These are phyloP conservation scores for Carpinus viminea DNA, from an alignment of 306 rosid genomes.

Conservation along the genomic window DNA sequence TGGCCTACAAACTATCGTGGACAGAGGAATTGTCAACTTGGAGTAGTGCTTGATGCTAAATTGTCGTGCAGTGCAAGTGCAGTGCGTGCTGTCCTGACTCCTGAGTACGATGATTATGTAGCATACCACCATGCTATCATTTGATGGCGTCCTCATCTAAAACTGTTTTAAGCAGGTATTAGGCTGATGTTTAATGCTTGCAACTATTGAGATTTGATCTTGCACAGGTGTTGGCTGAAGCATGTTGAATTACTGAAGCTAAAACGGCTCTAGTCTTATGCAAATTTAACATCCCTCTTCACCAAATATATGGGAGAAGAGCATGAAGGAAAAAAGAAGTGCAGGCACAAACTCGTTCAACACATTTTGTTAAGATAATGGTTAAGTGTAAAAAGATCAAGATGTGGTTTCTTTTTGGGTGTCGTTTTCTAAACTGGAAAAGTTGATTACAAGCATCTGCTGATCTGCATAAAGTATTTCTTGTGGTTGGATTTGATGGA, in stretches of 20 bases:
- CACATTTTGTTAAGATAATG: background rate
- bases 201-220: background rate
- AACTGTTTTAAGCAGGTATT: background rate
- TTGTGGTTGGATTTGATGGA: background rate
- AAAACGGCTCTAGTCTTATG: background rate
- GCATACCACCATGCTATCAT: constrained; percentile 6
- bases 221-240: background rate
- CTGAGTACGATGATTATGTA: constrained; percentile 16
- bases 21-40: background rate
- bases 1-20: constrained; percentile 19
- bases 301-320: background rate
- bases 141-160: background rate
- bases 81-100: constrained; percentile 10
- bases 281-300: background rate
- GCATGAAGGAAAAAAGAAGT: background rate
- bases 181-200: background rate
- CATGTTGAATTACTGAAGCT: background rate
- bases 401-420: background rate
- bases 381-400: too few relatives aligned
- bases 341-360: background rate
- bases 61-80: constrained; percentile 11
- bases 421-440: background rate
- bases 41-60: constrained; percentile 8
- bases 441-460: background rate
- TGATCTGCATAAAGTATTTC: background rate